Evolutionary conservation across 306 rosid species (phyloP), one percentile per base, ranked within the genome.

Genomic region (Ochetophila trinervis): DNA sequence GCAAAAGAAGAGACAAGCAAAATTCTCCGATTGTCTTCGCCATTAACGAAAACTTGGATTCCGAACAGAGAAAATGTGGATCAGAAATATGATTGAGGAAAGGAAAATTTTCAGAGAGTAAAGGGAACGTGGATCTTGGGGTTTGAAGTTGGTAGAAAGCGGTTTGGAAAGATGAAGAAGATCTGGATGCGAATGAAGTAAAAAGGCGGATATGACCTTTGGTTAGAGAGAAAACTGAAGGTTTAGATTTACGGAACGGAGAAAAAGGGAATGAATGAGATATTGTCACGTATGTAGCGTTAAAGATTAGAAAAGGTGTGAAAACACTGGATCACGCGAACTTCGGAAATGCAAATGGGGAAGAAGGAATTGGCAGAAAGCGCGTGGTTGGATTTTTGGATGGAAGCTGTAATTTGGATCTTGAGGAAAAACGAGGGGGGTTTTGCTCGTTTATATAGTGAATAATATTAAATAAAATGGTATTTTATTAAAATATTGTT

Each of bases 241-340:
- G 74, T 80, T 62, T 27, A 42, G 74, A 87, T 83, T 81, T n/a
- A 63, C 20, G 75, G 62, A 47, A 68, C 57, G 83, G 22, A 56
- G 53, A 50, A 24, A 8, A 20, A 0, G 18, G 32, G 3, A 5
- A 30, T 1, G 15, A 8, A 0, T 35, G 22, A 60, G 70, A 75
- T 75, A 21, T 12, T 3, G 69, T 64, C 82, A 77, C 83, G 83
- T 76, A 57, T 74, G 62, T 55, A n/a, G 62, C 32, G 40, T 49
- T 15, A 30, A 27, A 13, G 62, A 36, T 0, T 13, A 24, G 55
- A 59, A 7, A 67, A n/a, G 69, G 77, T 22, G 66, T 54, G 54
- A 12, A 66, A 56, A 51, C 27, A 61, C 7, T 3, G 53, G 77
- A 78, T 48, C 24, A 22, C 19, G 27, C 20, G 37, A n/a, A 37